Conservation (phyloP, 2,329 filamentous ascomycete species). For the Diaporthe sp. region DNA sequence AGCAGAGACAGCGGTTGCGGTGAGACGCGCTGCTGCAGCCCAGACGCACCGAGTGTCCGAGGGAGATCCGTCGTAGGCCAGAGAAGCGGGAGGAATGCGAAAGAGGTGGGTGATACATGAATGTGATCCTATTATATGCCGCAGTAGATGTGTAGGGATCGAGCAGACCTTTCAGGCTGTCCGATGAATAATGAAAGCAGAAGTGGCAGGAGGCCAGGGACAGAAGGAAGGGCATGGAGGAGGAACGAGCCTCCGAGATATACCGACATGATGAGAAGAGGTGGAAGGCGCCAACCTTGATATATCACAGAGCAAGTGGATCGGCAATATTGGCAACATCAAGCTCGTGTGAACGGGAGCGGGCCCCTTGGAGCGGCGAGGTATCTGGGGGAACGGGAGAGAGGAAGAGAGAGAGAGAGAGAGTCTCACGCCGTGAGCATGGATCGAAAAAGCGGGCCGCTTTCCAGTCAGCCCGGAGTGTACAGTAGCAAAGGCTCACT, state of each 20-base stretch:
- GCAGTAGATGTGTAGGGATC: neutral
- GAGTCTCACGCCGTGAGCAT: conserved; percentile 34
- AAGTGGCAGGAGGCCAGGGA: conserved; percentile 14
- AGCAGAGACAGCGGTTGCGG: conserved; percentile 1
- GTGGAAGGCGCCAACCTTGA: conserved; percentile 18
- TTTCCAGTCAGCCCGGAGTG: conserved; percentile 33
- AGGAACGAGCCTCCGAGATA: conserved; percentile 27
- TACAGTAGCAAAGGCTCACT: conserved; percentile 34
- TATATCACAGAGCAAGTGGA: conserved; percentile 29
- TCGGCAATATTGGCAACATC: conserved; percentile 24
- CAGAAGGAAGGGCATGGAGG: conserved; percentile 3
- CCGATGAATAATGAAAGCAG: neutral
- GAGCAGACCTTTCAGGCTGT: neutral
- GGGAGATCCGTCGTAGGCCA: conserved; percentile 3
- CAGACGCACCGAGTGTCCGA: conserved; percentile 30
- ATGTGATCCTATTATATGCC: conserved; percentile 10
- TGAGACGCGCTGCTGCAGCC: conserved; percentile 18
- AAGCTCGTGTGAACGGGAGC: conserved; percentile 3
- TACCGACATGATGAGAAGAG: conserved; percentile 6
- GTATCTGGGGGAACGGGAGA: conserved; percentile 1
- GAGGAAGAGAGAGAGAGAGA: neutral
- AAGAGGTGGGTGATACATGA: conserved; percentile 15
- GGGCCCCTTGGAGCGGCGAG: conserved; percentile 14
- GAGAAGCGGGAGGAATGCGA: conserved; percentile 22
- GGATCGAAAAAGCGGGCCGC: conserved; percentile 33